These are phyloP conservation scores for Tieghemostelium lacteum DNA, from an alignment of 78 protist species.

Conservation along the genomic window DNA sequence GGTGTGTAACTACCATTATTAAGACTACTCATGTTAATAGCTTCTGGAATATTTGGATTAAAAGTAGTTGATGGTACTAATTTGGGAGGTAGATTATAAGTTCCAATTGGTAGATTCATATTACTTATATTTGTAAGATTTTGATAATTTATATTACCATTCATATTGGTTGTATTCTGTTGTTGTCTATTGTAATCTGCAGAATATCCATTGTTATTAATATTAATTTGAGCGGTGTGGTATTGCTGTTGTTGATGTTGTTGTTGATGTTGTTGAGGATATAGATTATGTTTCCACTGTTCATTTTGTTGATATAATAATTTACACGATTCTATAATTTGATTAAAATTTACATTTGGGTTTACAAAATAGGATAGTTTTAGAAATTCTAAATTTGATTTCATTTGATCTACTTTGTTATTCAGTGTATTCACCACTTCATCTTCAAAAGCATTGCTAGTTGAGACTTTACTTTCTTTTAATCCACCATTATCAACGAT, in stretches of 20 bases:
- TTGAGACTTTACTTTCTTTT: not conserved
- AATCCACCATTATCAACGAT: not conserved
- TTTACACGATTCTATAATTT: not conserved
- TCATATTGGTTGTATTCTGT: too few relatives aligned
- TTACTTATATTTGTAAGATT: too few relatives aligned
- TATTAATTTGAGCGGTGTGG: not conserved
- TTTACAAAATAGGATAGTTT: not conserved
- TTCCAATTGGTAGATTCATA: not conserved
- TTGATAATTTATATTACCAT: not conserved
- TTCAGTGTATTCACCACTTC: not conserved
- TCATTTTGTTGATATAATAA: not conserved
- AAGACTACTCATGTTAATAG: too few relatives aligned
- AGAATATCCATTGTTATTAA: too few relatives aligned
- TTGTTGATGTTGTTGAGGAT: not conserved
- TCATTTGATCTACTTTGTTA: not conserved
- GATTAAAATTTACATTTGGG: not conserved
- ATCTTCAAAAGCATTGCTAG: not conserved
- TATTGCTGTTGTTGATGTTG: not conserved
- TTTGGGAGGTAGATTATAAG: not conserved
- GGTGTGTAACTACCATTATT: not conserved
- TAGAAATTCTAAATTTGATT: not conserved
- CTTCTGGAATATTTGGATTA: not conserved
- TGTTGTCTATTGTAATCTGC: too few relatives aligned
- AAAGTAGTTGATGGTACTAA: not conserved
- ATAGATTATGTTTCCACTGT: not conserved